These are phyloP conservation scores for Cercospora sesami DNA, from an alignment of 2,329 filamentous ascomycete species.

Conservation along the genomic window DNA sequence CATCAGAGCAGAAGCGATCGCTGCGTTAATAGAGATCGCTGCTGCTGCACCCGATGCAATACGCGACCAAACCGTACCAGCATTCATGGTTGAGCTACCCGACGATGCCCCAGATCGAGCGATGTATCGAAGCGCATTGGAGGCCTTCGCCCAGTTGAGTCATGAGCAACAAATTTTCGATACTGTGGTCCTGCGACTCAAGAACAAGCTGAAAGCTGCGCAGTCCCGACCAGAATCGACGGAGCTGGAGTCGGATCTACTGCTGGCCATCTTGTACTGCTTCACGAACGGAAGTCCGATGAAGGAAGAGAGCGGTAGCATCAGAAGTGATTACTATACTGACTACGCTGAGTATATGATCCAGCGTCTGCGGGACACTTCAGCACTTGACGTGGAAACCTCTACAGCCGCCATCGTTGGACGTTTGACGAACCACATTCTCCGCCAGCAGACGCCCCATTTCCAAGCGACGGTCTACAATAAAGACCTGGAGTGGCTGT, in stretches of 20 bases:
- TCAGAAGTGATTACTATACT: slow-evolving; percentile 47
- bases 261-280: slow-evolving; percentile 63
- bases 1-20: slow-evolving; percentile 59
- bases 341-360: slow-evolving; percentile 50
- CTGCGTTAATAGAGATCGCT: slow-evolving; percentile 61
- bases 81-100: slow-evolving; percentile 64
- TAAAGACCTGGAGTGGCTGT: slow-evolving; percentile 34
- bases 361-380: slow-evolving; percentile 39
- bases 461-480: slow-evolving; percentile 44
- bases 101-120: slow-evolving; percentile 47
- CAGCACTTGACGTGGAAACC: slow-evolving; percentile 47
- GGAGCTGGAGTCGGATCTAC: slow-evolving; percentile 59
- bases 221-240: slow-evolving; percentile 54
- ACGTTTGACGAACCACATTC: slow-evolving; percentile 60
- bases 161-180: slow-evolving; percentile 63
- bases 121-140: slow-evolving; percentile 58
- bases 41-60: slow-evolving; percentile 62
- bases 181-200: slow-evolving; percentile 61
- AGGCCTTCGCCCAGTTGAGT: slow-evolving; percentile 65
- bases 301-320: slow-evolving; percentile 44
- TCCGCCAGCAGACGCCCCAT: slow-evolving; percentile 53
- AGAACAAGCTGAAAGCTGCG: slow-evolving; percentile 62
- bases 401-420: slow-evolving; percentile 61
- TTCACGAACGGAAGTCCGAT: slow-evolving; percentile 55
- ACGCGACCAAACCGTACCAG: slow-evolving; percentile 64